Evolutionary conservation across 352 stramenopile species (phyloP), one percentile per base, ranked within the genome.

Genomic region (Bremia lactucae): DNA sequence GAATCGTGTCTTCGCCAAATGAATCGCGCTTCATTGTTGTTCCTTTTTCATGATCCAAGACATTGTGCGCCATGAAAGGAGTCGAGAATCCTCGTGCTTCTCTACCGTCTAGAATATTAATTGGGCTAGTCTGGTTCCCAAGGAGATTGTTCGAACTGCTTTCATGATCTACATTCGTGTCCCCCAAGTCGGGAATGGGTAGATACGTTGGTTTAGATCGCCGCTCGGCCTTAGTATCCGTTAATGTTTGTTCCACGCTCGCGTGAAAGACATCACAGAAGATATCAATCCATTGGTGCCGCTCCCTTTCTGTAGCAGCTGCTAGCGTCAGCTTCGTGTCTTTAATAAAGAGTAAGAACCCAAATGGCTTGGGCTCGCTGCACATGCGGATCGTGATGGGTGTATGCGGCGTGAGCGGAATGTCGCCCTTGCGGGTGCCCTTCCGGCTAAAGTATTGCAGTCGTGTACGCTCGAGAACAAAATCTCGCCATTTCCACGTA

Each of bases 401-500:
- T 31, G 70, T 87, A 39, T 65, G 78, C 11, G 61, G 40, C 15
- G 68, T 56, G 35, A 87, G 46, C 25, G 59, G 34, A 46, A 87
- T 80, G 57, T 87, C 72, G 9, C 72, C 75, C 54, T 87, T 87
- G 53, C 72, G 70, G 38, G 64, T 71, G 36, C 72, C 72, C 41
- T 85, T 85, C 46, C 77, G 60, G 45, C 68, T 87, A 41, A 83
- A 87, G 67, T 84, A 85, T 56, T 85, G 75, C 40, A 87, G 51
- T 0, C 75, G 63, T 35, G 62, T 54, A 42, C 68, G 65, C 49
- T 90, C 74, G 26, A 90, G 49, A 36, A 79, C 72, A 36, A 90
- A 84, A 45, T 90, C 72, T 39, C 78, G 71, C 70, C 72, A 84
- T 39, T 90, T 90, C 78, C 78, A 90, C 54, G 74, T 87, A 34